Percentiles rank a stretch among this genome's conserved stretches.
Conservation (phyloP, 2,329 filamentous ascomycete species). For the Cercospora sojina region DNA sequence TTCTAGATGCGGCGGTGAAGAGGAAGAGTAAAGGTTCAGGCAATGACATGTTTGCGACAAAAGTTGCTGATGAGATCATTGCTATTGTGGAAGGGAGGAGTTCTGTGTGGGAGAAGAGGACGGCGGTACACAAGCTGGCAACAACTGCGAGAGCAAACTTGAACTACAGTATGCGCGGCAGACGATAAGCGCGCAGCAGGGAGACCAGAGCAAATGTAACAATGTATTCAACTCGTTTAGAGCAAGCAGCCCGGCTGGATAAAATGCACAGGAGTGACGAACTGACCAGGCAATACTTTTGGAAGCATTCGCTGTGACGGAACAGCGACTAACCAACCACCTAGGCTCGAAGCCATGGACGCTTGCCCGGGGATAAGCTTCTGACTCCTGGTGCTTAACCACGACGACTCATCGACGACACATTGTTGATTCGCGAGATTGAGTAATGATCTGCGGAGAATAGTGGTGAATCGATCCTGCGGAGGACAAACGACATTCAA, state of each 20-base stretch:
- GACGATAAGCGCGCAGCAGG: slow-evolving; percentile 6
- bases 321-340: background rate
- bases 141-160: slow-evolving; percentile 76
- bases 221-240: background rate
- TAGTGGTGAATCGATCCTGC: background rate
- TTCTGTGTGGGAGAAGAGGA: slow-evolving; percentile 77
- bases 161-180: slow-evolving; percentile 32
- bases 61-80: slow-evolving; percentile 82
- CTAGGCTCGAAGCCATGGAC: background rate
- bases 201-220: background rate
- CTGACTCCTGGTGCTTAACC: background rate
- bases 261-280: background rate
- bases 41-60: slow-evolving; percentile 68
- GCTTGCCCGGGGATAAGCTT: slow-evolving; percentile 1
- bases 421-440: background rate
- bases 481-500: background rate
- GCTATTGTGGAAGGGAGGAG: slow-evolving; percentile 85
- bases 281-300: background rate
- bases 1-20: slow-evolving; percentile 79
- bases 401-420: background rate
- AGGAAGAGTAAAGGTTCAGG: slow-evolving; percentile 71
- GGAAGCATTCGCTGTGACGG: background rate
- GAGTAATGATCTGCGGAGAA: background rate
- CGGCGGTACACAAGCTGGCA: slow-evolving; percentile 74
- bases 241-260: background rate